These are phyloP conservation scores for Rhododendron henanense DNA, from an alignment of 148 eudicot species.

Conservation along the genomic window DNA sequence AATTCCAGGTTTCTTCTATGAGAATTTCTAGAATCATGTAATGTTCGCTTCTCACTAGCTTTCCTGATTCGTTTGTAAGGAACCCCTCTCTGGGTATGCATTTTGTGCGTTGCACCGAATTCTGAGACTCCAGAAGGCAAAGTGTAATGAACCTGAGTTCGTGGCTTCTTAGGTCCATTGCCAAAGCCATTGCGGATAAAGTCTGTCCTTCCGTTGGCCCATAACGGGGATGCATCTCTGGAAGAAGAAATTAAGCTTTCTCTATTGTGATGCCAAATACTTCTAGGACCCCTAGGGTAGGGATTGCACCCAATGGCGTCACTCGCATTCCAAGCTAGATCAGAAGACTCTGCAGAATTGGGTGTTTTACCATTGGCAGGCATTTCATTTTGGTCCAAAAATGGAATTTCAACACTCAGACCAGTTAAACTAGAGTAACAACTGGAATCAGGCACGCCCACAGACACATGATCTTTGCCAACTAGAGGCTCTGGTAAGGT, in stretches of 20 bases:
- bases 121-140: conserved; percentile 58
- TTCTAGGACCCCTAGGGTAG: conserved; percentile 32
- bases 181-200: conserved; percentile 43
- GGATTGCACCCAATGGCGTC: conserved; percentile 33
- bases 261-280: conserved; percentile 30
- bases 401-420: conserved; percentile 49
- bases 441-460: conserved; percentile 19
- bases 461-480: conserved; percentile 18
- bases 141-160: conserved; percentile 84
- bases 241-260: conserved; percentile 32
- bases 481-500: conserved; percentile 14
- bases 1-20: conserved; percentile 56
- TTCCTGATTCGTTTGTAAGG: conserved; percentile 67
- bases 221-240: conserved; percentile 32
- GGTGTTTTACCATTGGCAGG: conserved; percentile 23
- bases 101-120: conserved; percentile 32
- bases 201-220: conserved; percentile 46
- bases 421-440: conserved; percentile 30
- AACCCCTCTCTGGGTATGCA: conserved; percentile 39
- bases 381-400: conserved; percentile 33
- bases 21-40: conserved; percentile 39
- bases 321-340: conserved; percentile 23
- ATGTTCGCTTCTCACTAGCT: conserved; percentile 60
- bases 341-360: conserved; percentile 22
- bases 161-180: conserved; percentile 82